phyloP scores from a whole-genome alignment of 2,329 filamentous ascomycete genomes.

The Cryphonectria naterciae region DNA sequence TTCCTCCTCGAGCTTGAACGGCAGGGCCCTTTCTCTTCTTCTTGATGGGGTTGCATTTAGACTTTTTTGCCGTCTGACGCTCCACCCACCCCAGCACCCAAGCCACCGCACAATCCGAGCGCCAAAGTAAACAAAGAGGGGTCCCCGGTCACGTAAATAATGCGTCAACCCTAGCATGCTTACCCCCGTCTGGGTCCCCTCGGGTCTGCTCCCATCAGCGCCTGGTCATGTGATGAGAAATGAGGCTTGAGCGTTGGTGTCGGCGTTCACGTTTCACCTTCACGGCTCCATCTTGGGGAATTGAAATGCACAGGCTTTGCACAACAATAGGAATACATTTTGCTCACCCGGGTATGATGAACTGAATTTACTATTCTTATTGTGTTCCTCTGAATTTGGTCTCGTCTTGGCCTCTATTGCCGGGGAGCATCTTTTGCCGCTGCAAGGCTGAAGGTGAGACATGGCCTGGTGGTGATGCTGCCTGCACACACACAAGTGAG shows the following conservation, averaged over 20 bases:
- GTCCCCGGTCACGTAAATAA: conserved; percentile 28
- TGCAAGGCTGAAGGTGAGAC: conserved; percentile 3
- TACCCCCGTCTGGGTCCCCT: conserved; percentile 18
- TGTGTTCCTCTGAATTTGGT: background rate
- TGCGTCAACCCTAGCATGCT: conserved; percentile 25
- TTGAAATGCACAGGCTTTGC: background rate
- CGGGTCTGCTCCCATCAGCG: conserved; percentile 27
- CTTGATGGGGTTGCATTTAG: conserved; percentile 14
- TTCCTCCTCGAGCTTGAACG: background rate
- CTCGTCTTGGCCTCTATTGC: background rate
- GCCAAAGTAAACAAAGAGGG: conserved; percentile 30
- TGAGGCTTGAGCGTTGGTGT: background rate
- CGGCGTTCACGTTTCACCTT: background rate
- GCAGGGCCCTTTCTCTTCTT: background rate
- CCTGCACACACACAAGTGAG: background rate
- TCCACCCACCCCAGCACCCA: background rate
- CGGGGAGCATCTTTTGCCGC: background rate
- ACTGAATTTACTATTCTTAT: background rate
- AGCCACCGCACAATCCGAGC: background rate
- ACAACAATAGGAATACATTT: background rate
- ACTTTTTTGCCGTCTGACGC: conserved; percentile 1
- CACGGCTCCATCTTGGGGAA: background rate
- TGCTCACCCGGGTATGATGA: background rate
- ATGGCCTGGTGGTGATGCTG: background rate
- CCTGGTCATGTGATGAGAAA: conserved; percentile 25